Conservation (phyloP, 768 basidiomycete species). For the Tephrocybe sp. region DNA sequence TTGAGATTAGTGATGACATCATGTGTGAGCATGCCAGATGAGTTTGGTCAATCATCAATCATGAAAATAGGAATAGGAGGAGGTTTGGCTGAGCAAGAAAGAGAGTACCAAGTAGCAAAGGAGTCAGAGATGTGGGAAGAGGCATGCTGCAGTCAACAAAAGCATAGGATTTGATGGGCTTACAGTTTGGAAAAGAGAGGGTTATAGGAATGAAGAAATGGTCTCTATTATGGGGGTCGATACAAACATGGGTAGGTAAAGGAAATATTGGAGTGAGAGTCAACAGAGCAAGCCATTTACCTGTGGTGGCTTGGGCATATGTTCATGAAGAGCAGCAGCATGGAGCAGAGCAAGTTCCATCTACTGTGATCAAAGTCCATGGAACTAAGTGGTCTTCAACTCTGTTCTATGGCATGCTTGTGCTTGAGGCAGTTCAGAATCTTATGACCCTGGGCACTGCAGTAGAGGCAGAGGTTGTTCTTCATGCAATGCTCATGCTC, state of each 20-base stretch:
- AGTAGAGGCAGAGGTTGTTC: conserved; percentile 34
- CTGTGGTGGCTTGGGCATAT: conserved; percentile 14
- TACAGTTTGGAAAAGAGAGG: conserved; percentile 29
- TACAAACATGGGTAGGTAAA: conserved; percentile 7
- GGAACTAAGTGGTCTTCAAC: conserved; percentile 26
- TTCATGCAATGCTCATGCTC: conserved; percentile 24
- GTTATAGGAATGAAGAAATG: not conserved
- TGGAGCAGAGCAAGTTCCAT: conserved; percentile 20
- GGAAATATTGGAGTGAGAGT: conserved; percentile 21
- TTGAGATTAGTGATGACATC: conserved; percentile 29
- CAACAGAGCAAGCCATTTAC: conserved; percentile 16
- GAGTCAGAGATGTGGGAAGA: conserved; percentile 33
- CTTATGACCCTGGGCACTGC: conserved; percentile 28
- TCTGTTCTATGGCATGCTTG: conserved; percentile 25
- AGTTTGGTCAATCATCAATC: conserved; percentile 33
- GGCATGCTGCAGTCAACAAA: conserved; percentile 37
- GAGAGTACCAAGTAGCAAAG: conserved; percentile 29
- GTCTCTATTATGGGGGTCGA: too few relatives aligned
- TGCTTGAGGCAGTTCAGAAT: conserved; percentile 26
- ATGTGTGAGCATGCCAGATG: conserved; percentile 39
- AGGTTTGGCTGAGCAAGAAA: conserved; percentile 25
- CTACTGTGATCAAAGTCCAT: conserved; percentile 27
- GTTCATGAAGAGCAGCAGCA: conserved; percentile 15
- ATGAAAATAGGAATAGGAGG: conserved; percentile 23
- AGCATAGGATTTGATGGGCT: conserved; percentile 31